Evolutionary conservation across 148 eudicot genomes (phyloP).

Genomic region (Silene conica): DNA sequence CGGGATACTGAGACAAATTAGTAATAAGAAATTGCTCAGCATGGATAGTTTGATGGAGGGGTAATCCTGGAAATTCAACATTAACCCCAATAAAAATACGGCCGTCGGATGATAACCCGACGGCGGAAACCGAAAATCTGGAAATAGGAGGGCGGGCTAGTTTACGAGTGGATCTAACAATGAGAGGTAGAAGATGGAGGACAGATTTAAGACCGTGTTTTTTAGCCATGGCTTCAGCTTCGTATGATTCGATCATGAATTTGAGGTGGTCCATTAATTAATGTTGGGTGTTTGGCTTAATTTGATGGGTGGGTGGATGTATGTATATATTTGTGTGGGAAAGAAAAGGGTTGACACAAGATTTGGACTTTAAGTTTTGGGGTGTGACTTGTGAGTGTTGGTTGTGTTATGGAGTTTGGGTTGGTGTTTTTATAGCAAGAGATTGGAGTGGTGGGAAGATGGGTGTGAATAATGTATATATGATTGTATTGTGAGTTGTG

Average conservation of each 20-base stretch:
- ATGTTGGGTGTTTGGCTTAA: not conserved
- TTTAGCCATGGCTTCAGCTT: conserved; percentile 52
- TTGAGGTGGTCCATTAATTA: conserved; percentile 46
- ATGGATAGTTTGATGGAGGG: conserved; percentile 86
- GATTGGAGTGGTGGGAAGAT: not conserved
- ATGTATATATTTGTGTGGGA: no score
- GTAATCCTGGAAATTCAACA: conserved; percentile 64
- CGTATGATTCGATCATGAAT: conserved; percentile 47
- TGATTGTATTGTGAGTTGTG: no score
- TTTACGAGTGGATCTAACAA: conserved; percentile 42
- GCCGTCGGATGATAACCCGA: conserved; percentile 64
- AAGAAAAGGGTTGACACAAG: no score
- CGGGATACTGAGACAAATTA: conserved; percentile 42
- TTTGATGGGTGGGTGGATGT: no score
- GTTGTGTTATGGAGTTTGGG: not conserved
- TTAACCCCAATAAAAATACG: conserved; percentile 84
- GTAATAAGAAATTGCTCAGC: conserved; percentile 88
- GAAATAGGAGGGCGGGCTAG: conserved; percentile 72
- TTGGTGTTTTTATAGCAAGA: not conserved
- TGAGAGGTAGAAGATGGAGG: conserved; percentile 57
- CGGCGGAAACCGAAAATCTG: conserved; percentile 67
- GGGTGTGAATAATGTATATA: no score
- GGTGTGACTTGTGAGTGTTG: not conserved
- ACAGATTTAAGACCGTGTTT: conserved; percentile 36
- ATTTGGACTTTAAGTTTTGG: not conserved